A percentile compares a stretch with the other conserved stretches of the same genome.
Conservation (phyloP, 139 green algal genomes). For the Pleodorina starrii region DNA sequence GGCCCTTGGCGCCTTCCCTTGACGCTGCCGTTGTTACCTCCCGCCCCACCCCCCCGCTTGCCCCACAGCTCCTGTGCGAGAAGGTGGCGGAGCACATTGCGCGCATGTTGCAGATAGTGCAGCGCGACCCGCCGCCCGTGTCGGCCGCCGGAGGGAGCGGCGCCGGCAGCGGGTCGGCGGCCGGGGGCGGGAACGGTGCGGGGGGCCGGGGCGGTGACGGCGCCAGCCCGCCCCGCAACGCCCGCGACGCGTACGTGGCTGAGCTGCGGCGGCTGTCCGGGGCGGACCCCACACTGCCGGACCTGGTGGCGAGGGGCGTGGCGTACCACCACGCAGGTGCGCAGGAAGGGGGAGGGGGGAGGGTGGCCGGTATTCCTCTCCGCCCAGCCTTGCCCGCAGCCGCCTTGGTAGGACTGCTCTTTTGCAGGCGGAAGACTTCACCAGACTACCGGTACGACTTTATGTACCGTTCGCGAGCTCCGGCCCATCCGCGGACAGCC, state of each 20-base stretch:
- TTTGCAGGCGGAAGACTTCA: no score
- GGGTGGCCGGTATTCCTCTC: no score
- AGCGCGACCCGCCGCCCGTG: constrained; percentile 16
- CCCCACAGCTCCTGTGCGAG: constrained; percentile 12
- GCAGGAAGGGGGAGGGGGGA: neutral
- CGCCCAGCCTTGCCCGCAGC: no score
- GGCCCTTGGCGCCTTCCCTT: no score
- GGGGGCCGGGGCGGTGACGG: neutral
- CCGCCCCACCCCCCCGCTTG: no score
- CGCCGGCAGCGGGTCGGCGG: no score
- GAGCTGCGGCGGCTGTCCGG: constrained; percentile 46
- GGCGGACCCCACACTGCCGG: constrained; percentile 20
- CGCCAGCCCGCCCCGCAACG: neutral
- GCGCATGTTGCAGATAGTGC: neutral
- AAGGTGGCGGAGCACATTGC: constrained; percentile 38
- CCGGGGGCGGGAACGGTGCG: neutral
- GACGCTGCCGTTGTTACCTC: no score
- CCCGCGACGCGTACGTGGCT: constrained; percentile 29
- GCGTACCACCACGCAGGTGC: constrained; percentile 70
- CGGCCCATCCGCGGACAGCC: no score
- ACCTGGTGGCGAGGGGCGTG: constrained; percentile 71
- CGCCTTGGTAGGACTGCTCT: no score
- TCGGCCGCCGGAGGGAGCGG: no score
- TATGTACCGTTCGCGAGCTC: no score
- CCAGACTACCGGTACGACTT: no score